phyloP scores from a whole-genome alignment of 108 stramenopile species.

The Stephanodiscus triporus region DNA sequence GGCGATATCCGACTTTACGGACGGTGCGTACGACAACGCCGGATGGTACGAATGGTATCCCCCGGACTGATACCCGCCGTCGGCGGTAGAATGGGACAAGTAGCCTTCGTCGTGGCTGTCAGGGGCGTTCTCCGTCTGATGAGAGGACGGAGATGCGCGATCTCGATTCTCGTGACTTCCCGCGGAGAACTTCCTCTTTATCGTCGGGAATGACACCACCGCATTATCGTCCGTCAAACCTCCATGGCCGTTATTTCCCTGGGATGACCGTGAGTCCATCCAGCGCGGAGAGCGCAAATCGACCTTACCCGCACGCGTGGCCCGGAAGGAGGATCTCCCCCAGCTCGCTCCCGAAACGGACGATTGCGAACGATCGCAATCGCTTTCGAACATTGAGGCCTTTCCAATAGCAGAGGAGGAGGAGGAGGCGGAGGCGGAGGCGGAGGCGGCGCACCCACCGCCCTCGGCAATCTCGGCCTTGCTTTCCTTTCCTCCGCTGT shows the following conservation, averaged over 20 bases:
- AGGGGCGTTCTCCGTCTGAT: background rate
- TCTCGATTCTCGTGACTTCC: background rate
- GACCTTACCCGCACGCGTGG: background rate
- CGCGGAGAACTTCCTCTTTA: background rate
- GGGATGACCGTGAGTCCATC: conserved; percentile 3
- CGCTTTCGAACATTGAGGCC: background rate
- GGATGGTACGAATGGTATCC: conserved; percentile 11
- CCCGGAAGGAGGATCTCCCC: background rate
- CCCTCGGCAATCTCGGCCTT: no score
- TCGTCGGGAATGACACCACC: background rate
- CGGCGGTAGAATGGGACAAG: conserved; percentile 17
- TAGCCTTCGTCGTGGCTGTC: conserved; percentile 23
- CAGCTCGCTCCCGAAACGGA: background rate
- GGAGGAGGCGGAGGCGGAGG: no score
- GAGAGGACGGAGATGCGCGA: background rate
- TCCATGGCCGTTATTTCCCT: background rate
- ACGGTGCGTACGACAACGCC: background rate
- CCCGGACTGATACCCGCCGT: conserved; percentile 17
- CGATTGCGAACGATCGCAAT: conserved; percentile 3
- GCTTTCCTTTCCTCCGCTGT: no score
- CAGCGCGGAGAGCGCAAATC: background rate
- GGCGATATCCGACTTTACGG: conserved; percentile 8
- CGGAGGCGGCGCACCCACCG: no score
- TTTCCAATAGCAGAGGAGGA: no score
- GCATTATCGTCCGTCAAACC: conserved; percentile 8